phyloP scores from a whole-genome alignment of 129 eudicot genomes.

The Arctium minus region DNA sequence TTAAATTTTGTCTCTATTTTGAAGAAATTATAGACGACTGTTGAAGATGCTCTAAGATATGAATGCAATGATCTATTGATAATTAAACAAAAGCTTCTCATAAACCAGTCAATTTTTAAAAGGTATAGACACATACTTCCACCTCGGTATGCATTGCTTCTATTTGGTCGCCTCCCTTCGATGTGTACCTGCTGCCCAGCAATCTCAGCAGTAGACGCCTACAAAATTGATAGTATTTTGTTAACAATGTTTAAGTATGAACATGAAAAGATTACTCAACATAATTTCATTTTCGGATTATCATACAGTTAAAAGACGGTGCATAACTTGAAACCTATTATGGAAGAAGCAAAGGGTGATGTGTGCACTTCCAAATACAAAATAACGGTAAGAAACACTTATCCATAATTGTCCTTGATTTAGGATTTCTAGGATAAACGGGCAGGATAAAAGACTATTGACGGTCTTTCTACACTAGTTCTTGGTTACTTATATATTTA shows the following conservation, averaged over 20 bases:
- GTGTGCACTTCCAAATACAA: not conserved
- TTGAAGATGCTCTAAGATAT: not conserved
- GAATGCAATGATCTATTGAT: not conserved
- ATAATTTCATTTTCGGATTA: too few relatives aligned
- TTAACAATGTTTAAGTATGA: not conserved
- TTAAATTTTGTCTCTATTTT: not conserved
- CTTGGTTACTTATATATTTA: too few relatives aligned
- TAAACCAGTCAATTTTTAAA: not conserved
- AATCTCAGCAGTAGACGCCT: slow-evolving; percentile 79
- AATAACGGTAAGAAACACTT: not conserved
- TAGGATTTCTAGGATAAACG: not conserved
- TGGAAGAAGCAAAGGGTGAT: not conserved
- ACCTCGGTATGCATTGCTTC: slow-evolving; percentile 61
- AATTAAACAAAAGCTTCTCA: not conserved
- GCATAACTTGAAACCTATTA: not conserved
- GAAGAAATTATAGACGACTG: not conserved
- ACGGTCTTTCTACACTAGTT: not conserved
- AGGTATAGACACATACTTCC: slow-evolving; percentile 64
- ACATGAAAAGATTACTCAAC: not conserved
- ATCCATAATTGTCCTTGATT: not conserved
- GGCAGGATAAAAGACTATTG: not conserved
- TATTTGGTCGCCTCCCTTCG: slow-evolving; percentile 85
- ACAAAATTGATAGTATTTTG: slow-evolving; percentile 8
- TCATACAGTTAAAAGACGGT: too few relatives aligned
- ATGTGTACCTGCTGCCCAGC: slow-evolving; percentile 67